phyloP scores from a whole-genome alignment of 768 basidiomycete genomes.

The Hortiboletus flavorubellus region DNA sequence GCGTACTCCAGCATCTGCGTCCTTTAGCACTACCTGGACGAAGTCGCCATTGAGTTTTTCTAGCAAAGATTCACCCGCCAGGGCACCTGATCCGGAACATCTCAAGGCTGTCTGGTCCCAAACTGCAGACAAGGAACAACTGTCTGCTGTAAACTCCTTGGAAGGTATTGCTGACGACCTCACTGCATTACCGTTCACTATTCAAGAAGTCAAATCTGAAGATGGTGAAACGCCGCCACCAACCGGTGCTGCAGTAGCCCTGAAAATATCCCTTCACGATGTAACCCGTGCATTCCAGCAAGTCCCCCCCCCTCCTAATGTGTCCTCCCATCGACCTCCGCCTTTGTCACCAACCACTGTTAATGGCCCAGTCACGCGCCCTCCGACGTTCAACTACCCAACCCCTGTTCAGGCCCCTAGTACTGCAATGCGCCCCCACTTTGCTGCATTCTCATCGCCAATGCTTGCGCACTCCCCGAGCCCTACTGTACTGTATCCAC shows the following conservation, averaged over 20 bases:
- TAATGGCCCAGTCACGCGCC: slow-evolving; percentile 30
- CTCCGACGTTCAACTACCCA: slow-evolving; percentile 30
- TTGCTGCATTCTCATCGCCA: slow-evolving; percentile 60
- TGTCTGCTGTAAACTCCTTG: slow-evolving; percentile 72
- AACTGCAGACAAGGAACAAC: slow-evolving; percentile 64
- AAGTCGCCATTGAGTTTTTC: slow-evolving; percentile 49
- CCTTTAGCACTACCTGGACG: slow-evolving; percentile 46
- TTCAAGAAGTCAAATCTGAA: slow-evolving; percentile 85
- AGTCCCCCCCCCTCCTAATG: slow-evolving; percentile 62
- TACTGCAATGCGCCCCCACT: slow-evolving; percentile 51
- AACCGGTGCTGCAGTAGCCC: slow-evolving; percentile 49
- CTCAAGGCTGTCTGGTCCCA: slow-evolving; percentile 85
- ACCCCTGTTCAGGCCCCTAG: slow-evolving; percentile 43
- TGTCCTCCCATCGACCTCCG: slow-evolving; percentile 43
- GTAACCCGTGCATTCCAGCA: slow-evolving; percentile 86
- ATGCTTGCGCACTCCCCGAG: slow-evolving; percentile 72
- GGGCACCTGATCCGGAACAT: slow-evolving; percentile 78
- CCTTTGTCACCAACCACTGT: slow-evolving; percentile 50
- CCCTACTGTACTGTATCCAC: slow-evolving; percentile 64
- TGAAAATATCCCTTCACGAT: slow-evolving; percentile 77
- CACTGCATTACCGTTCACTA: slow-evolving; percentile 70
- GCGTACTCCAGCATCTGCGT: slow-evolving; percentile 43
- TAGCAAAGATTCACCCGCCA: slow-evolving; percentile 64
- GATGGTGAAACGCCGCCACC: slow-evolving; percentile 80
- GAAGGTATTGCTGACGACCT: slow-evolving; percentile 83